Evolutionary conservation across 139 green algal genomes (phyloP), one percentile per base, ranked within the genome.

Genomic region (Axilococcus clingmanii): DNA sequence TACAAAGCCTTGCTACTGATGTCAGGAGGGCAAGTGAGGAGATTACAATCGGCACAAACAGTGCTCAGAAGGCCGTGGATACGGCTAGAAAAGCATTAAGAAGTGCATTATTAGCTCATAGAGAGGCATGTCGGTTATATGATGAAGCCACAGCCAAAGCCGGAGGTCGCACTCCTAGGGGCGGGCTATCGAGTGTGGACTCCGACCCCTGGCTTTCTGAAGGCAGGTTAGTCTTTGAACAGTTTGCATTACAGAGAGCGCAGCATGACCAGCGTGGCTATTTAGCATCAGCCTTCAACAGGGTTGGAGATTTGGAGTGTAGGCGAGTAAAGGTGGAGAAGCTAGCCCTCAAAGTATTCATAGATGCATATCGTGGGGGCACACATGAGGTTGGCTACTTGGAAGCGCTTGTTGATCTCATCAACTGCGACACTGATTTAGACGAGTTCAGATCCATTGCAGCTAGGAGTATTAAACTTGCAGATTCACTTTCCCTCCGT

Each of bases 201-300:
- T 37, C 20, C 5, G 80, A 88, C 52, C 80, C 80, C 0, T 88
- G 78, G 78, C 60, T 74, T 6, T n/a, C 63, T 44, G 55, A 71
- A 55, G 62, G 62, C 33, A 34, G 46, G 1, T 48, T 70, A 33
- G 54, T 70, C 20, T 69, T 81, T 55, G 64, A 72, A 50, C 55
- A 76, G 29, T 46, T 58, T 48, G 35, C 59, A 68, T 32, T 72
- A 34, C 49, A 46, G 29, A 45, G 28, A 8, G 59, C 66, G 27
- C 65, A 74, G 33, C 34, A 43, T 25, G 14, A 33, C n/a, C 72
- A 85, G 58, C 59, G 78, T 12, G 22, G 35, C 3, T 72, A 76
- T 42, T 66, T 87, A 8, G 65, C 63, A 25, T 46, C 49, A 20
- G 63, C 65, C 4, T 79, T 76, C 22, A 20, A 48, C 28, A 43